Evolutionary conservation across 345 rosid genomes (phyloP).

Genomic region (Turnera subulata): DNA sequence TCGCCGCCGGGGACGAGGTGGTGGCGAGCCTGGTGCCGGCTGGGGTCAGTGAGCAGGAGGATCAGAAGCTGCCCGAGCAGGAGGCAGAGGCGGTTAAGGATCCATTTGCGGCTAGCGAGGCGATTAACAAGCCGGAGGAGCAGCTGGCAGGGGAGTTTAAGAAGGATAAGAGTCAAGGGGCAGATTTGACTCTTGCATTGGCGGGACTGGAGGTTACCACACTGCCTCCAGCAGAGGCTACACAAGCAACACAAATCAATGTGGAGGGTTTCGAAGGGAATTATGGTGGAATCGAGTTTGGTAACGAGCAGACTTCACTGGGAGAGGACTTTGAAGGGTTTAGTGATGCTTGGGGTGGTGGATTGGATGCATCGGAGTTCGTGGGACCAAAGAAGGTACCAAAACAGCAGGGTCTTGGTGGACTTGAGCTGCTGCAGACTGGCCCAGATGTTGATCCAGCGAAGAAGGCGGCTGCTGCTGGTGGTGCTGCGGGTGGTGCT

Average conservation of each 20-base stretch:
- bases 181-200: conserved; percentile 73
- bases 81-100: conserved; percentile 62
- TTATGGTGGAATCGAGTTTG: conserved; percentile 94
- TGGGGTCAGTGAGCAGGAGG: conserved; percentile 37
- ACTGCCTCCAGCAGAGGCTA: conserved; percentile 96
- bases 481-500: conserved; percentile 44
- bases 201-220: conserved; percentile 91
- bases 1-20: conserved; percentile 76
- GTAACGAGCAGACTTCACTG: conserved; percentile 77
- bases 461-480: conserved; percentile 33
- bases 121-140: conserved; percentile 63
- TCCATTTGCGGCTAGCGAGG: conserved; percentile 89
- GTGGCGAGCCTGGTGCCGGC: conserved; percentile 56
- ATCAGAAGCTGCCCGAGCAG: conserved; percentile 36
- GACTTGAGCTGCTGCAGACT: conserved; percentile 90
- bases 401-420: conserved; percentile 85
- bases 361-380: conserved; percentile 92
- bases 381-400: conserved; percentile 68
- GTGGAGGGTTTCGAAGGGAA: conserved; percentile 98
- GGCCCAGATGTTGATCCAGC: conserved; percentile 43
- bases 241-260: conserved; percentile 78
- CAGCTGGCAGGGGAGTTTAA: conserved; percentile 77
- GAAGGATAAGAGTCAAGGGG: conserved; percentile 71
- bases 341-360: conserved; percentile 97
- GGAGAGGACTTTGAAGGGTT: conserved; percentile 91